Base-by-base conservation (phyloP, 441 rosid genomes). In the Gossypium davidsonii region DNA sequence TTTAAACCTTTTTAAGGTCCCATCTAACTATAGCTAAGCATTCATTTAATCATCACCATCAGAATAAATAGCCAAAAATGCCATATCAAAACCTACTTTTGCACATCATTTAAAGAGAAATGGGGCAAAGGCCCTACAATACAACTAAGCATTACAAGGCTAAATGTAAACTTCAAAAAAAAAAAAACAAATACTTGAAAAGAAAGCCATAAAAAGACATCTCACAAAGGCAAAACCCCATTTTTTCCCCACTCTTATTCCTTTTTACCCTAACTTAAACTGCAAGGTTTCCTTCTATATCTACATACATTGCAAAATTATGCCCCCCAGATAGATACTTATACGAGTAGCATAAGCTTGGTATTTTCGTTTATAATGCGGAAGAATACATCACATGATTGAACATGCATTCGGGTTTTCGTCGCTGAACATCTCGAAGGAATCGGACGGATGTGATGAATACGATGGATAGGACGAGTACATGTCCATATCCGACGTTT, bases 321-420 rank as follows among this genome's bases (percentile, higher is more conserved):
- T 3, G 56, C 62, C 67, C 67, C 48, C 21, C 52, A 26, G 2
- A n/a, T 10, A 10, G 46, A 34, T 17, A 39, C 80, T 76, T 55
- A 74, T 53, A 73, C 82, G 52, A 76, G 70, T 44, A 42, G 85
- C 78, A 79, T n/a, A 71, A 80, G 79, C 46, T 70, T 1, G 6
- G 37, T 56, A 20, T 42, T 18, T 31, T 4, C 1, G 34, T n/a
- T 4, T 39, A 58, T 26, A 49, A 17, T n/a, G 8, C 34, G 26
- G 52, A n/a, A 46, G n/a, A 44, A 2, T 63, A 9, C 44, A 12
- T 90, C 89, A 91, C 97, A 93, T 85, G 12, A 93, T 49, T 25
- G 84, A 81, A 85, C 98, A 93, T 46, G 96, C 94, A 73, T 93
- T 93, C 0, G 96, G 97, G 76, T 93, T 93, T 72, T 92, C 97